Evolutionary conservation across 2,329 filamentous ascomycete species (phyloP).

Genomic region (Sclerotinia nivalis): DNA sequence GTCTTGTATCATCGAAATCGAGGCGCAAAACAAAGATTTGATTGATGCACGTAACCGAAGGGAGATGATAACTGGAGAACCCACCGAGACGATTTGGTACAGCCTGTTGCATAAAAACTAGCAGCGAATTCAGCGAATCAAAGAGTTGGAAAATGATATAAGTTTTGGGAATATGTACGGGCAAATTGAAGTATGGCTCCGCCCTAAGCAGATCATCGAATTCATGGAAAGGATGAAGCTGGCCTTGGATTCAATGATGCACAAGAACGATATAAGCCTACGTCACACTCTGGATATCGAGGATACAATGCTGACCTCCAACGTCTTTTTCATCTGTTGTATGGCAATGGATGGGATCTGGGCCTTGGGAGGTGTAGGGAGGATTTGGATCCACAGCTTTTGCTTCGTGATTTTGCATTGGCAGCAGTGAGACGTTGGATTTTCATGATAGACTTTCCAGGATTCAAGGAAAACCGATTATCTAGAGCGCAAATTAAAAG

Average conservation of each 20-base stretch:
- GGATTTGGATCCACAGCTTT: constrained; percentile 3
- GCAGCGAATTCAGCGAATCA: background rate
- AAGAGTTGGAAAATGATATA: background rate
- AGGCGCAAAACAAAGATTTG: constrained; percentile 7
- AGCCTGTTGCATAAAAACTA: background rate
- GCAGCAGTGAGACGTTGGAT: background rate
- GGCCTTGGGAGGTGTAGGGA: background rate
- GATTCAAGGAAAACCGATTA: background rate
- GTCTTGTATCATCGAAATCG: background rate
- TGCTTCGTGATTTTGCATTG: constrained; percentile 2
- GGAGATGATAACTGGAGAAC: background rate
- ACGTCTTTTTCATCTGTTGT: background rate
- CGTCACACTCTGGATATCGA: background rate
- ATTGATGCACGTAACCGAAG: constrained; percentile 12
- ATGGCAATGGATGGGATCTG: background rate
- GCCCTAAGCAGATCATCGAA: background rate
- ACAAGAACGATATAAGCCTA: constrained; percentile 2
- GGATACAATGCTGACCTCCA: background rate
- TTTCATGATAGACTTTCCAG: constrained; percentile 1
- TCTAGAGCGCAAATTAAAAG: background rate
- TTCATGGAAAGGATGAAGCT: constrained; percentile 4
- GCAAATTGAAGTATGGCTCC: background rate
- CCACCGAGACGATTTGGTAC: background rate
- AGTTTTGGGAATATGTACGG: background rate
- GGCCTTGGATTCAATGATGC: constrained; percentile 3